These are phyloP conservation scores for Verticillium tricorpus DNA, from an alignment of 2,329 filamentous ascomycete genomes.

Conservation along the genomic window DNA sequence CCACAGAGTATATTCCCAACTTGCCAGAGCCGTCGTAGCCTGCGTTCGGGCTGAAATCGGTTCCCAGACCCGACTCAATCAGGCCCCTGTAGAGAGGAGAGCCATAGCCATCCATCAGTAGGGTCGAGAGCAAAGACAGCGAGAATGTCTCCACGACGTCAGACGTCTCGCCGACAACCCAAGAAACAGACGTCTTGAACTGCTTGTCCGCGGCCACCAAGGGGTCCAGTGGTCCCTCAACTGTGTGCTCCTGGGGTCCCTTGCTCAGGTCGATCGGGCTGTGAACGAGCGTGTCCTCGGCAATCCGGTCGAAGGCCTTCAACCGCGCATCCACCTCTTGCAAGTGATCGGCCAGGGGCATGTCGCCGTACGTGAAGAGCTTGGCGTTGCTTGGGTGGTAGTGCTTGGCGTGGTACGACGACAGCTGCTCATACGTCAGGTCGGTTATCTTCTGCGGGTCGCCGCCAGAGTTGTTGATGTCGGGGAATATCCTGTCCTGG, in stretches of 20 bases:
- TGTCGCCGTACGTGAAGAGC: constrained; percentile 90
- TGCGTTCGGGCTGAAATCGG: constrained; percentile 91
- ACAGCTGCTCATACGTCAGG: constrained; percentile 84
- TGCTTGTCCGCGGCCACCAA: constrained; percentile 82
- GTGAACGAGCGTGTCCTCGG: constrained; percentile 69
- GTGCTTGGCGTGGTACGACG: constrained; percentile 83
- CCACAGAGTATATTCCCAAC: constrained; percentile 81
- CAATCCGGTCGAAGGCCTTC: constrained; percentile 65
- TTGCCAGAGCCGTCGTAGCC: constrained; percentile 80
- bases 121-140: constrained; percentile 71
- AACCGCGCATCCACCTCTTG: constrained; percentile 73
- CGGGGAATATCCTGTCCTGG: constrained; percentile 89
- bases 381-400: constrained; percentile 98
- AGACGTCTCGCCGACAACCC: constrained; percentile 79
- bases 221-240: constrained; percentile 80
- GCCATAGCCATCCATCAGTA: constrained; percentile 91
- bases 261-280: constrained; percentile 65
- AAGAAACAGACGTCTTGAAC: constrained; percentile 89
- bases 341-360: constrained; percentile 79
- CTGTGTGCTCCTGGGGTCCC: constrained; percentile 64
- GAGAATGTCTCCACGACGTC: constrained; percentile 88
- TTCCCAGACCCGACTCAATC: constrained; percentile 84
- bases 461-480: constrained; percentile 93
- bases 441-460: constrained; percentile 96
- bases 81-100: constrained; percentile 87